Evolutionary conservation across 108 stramenopile genomes (phyloP).

Genomic region (Cyclostephanos tholiformis): DNA sequence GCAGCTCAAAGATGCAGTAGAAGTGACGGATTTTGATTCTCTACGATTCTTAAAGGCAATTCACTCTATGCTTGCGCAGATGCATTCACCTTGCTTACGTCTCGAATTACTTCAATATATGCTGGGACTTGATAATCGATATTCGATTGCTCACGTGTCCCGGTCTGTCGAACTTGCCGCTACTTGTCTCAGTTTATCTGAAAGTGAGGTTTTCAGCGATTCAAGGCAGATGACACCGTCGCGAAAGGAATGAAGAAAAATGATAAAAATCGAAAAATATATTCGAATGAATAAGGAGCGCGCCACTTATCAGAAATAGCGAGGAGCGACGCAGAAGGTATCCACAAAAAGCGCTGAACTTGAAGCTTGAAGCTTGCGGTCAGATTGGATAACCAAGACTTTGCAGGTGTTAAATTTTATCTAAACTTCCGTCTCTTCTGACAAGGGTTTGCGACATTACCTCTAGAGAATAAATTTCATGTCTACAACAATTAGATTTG

Average conservation of each 20-base stretch:
- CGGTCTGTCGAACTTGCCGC: constrained; percentile 83
- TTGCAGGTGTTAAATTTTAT: too few relatives aligned
- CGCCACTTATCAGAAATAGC: too few relatives aligned
- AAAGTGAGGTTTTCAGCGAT: constrained; percentile 41
- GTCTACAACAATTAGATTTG: constrained; percentile 33
- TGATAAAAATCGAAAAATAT: too few relatives aligned
- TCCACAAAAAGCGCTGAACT: too few relatives aligned
- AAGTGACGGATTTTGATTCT: constrained; percentile 71
- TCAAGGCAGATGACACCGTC: background rate
- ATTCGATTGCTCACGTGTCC: constrained; percentile 85
- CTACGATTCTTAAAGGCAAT: constrained; percentile 69
- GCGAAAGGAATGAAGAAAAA: background rate
- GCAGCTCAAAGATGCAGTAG: constrained; percentile 67
- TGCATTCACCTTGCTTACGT: constrained; percentile 87
- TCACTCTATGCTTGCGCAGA: constrained; percentile 62
- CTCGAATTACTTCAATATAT: constrained; percentile 89
- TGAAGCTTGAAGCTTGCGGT: too few relatives aligned
- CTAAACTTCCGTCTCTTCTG: too few relatives aligned
- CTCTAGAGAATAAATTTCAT: too few relatives aligned
- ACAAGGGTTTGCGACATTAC: too few relatives aligned
- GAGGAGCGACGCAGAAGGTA: too few relatives aligned
- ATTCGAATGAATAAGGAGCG: too few relatives aligned
- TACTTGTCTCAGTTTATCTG: constrained; percentile 70
- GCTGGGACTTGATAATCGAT: constrained; percentile 89
- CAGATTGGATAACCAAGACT: too few relatives aligned